phyloP scores from a whole-genome alignment of 192 early-diverging fungal genomes.

The Umbelopsis sp. region DNA sequence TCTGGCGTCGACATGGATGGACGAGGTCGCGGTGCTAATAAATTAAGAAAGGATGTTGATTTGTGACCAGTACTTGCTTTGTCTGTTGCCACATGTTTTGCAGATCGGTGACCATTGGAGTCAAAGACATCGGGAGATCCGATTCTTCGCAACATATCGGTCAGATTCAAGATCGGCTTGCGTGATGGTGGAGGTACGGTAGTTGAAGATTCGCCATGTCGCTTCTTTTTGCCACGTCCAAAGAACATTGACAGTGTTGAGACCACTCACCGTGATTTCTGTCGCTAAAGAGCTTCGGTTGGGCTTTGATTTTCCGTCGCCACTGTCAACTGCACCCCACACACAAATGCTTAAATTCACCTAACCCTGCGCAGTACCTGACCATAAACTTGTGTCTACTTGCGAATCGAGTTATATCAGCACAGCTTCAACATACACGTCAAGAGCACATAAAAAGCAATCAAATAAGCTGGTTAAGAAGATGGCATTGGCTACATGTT shows the following conservation, averaged over 20 bases:
- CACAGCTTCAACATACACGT: no score
- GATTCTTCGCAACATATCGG: constrained; percentile 2
- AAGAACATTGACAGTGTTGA: constrained; percentile 12
- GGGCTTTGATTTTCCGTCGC: background rate
- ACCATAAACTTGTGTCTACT: no score
- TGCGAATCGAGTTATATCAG: no score
- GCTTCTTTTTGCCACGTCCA: constrained; percentile 23
- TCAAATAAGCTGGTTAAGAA: no score
- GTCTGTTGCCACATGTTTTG: constrained; percentile 2
- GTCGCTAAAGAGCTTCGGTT: background rate
- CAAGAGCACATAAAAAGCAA: no score
- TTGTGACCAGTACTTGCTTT: background rate
- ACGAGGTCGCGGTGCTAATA: constrained; percentile 9
- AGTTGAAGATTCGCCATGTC: constrained; percentile 10
- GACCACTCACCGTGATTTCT: constrained; percentile 1
- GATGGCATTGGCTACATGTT: no score
- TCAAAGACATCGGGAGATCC: constrained; percentile 18
- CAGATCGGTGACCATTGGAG: background rate
- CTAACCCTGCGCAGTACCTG: no score
- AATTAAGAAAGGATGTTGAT: constrained; percentile 1
- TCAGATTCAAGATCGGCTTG: constrained; percentile 1
- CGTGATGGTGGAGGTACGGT: constrained; percentile 9
- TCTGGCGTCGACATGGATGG: constrained; percentile 13
- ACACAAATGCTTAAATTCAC: no score
- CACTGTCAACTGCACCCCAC: no score